Conservation (phyloP, 2,329 filamentous ascomycete species). For the Penicillium nordicum region DNA sequence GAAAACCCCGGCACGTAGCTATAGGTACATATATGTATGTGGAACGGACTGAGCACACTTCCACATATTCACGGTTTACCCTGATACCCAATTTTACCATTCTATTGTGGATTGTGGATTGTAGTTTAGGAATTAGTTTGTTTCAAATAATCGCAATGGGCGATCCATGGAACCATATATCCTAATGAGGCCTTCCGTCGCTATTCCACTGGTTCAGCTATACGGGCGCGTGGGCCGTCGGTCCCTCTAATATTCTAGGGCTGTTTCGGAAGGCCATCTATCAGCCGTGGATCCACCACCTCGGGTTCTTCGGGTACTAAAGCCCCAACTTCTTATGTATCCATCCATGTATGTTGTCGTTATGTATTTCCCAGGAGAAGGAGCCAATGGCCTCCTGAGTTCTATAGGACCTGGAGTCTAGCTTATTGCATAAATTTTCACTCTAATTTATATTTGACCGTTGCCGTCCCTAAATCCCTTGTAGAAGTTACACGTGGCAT, state of each 20-base stretch:
- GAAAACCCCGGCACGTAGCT: no score
- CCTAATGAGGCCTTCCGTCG: background rate
- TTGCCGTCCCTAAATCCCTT: background rate
- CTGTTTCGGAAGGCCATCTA: conserved; percentile 5
- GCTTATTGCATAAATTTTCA: background rate
- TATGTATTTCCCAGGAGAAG: background rate
- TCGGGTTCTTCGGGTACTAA: conserved; percentile 5
- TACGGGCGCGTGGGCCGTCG: background rate
- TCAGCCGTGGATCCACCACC: conserved; percentile 3
- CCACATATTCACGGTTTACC: background rate
- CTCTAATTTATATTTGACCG: background rate
- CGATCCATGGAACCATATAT: background rate
- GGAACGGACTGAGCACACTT: conserved; percentile 6
- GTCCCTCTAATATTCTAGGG: background rate
- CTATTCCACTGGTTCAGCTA: background rate
- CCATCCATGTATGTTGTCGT: background rate
- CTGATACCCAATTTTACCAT: background rate
- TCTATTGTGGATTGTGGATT: background rate
- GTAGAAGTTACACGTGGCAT: background rate
- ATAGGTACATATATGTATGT: background rate
- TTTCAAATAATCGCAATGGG: background rate
- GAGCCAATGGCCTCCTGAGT: background rate
- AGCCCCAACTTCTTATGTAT: background rate
- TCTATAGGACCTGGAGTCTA: background rate
- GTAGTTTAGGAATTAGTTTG: background rate